phyloP scores from a whole-genome alignment of 441 rosid species.

The Gossypium gossypioides region DNA sequence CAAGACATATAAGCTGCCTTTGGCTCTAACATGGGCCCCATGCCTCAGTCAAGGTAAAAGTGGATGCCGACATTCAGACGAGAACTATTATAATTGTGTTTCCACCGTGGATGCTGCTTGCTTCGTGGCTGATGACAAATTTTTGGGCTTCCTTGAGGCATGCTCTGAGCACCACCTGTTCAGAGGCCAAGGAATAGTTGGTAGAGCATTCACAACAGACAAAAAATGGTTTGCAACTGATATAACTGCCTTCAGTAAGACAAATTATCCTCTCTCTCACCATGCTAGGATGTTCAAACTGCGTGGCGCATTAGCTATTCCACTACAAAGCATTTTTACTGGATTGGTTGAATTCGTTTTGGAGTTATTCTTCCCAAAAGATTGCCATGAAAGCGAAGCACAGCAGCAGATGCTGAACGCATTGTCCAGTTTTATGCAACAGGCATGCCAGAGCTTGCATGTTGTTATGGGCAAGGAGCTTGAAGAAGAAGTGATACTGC shows the following conservation, averaged over 20 bases:
- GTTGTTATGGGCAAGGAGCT: constrained; percentile 37
- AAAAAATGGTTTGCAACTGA: constrained; percentile 51
- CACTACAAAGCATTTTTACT: constrained; percentile 32
- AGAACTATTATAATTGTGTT: constrained; percentile 46
- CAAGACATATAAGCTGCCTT: constrained; percentile 44
- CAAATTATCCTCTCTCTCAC: constrained; percentile 69
- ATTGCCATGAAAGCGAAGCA: constrained; percentile 36
- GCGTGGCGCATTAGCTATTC: constrained; percentile 60
- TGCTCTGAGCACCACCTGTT: constrained; percentile 74
- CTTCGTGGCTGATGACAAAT: constrained; percentile 38
- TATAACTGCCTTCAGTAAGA: constrained; percentile 42
- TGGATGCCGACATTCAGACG: constrained; percentile 62
- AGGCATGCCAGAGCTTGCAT: constrained; percentile 40
- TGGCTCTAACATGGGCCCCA: constrained; percentile 81
- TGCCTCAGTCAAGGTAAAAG: constrained; percentile 52
- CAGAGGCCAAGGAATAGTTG: constrained; percentile 65
- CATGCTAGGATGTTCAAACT: constrained; percentile 64
- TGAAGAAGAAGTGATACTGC: constrained; percentile 34
- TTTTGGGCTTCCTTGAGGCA: constrained; percentile 47
- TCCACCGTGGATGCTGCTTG: constrained; percentile 73
- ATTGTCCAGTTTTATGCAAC: constrained; percentile 34
- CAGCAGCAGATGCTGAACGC: constrained; percentile 38
- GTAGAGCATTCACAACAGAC: constrained; percentile 45
- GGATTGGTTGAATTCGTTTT: constrained; percentile 47
- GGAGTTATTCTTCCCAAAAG: constrained; percentile 66